A percentile compares a stretch with the other conserved stretches of the same genome.
Evolutionary conservation across 2,329 filamentous ascomycete genomes (phyloP).

Genomic region (Penicillium occitanis): DNA sequence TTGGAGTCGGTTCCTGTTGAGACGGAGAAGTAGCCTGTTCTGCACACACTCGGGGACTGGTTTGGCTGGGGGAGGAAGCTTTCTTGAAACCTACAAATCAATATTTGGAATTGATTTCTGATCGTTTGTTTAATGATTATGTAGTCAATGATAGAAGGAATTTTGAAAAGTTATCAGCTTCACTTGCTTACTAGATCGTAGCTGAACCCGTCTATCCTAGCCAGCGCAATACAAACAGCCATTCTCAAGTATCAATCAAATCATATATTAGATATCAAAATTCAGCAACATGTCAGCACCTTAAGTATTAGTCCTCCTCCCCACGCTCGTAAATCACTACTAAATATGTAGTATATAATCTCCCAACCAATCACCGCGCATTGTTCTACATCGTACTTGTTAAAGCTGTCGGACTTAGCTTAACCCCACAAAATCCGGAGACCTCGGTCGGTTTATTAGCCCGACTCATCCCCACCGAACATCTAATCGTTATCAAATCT

Average conservation of each 20-base stretch:
- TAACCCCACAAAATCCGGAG: conserved; percentile 16
- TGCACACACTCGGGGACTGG: too few relatives aligned
- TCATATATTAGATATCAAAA: background rate
- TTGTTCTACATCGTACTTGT: background rate
- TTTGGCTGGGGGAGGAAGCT: background rate
- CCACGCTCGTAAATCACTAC: background rate
- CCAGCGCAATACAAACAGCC: background rate
- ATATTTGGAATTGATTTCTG: background rate
- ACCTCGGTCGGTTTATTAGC: conserved; percentile 5
- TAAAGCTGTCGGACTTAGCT: conserved; percentile 15
- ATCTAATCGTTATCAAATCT: background rate
- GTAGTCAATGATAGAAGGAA: background rate
- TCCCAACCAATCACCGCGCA: background rate
- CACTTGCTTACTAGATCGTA: background rate
- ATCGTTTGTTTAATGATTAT: background rate
- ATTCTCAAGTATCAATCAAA: background rate
- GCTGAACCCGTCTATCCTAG: background rate
- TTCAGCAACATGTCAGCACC: background rate
- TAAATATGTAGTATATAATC: too few relatives aligned
- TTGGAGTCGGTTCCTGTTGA: conserved; percentile 12
- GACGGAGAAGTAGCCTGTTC: conserved; percentile 3
- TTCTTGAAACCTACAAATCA: background rate
- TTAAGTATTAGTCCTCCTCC: background rate
- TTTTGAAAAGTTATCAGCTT: background rate
- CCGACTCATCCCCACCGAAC: background rate